Evolutionary conservation across 2,329 filamentous ascomycete species (phyloP), one percentile per base, ranked within the genome.

Genomic region (Colletotrichum zoysiae): DNA sequence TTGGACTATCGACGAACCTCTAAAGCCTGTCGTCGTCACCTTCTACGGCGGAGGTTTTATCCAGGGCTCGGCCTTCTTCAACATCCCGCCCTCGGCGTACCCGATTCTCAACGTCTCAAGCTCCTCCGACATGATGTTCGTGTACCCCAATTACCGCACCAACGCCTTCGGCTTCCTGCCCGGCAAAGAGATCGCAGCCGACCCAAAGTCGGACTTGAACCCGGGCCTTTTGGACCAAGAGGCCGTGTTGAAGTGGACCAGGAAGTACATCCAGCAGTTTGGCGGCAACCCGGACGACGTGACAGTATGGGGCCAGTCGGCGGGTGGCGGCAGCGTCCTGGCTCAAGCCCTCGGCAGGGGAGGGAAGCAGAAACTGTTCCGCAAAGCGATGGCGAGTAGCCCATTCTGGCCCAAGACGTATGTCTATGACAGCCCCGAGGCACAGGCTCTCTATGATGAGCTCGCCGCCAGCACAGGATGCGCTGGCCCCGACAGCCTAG

Each of bases 391-490:
- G 66, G 76, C 77, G 14, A 86, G 83, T 73, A 86, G 84, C 9
- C 88, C 88, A 0, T 90, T 88, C 76, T 90, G 88, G 88, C 86
- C 87, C 1, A 89, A 89, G 77, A 89, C 87, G 18, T 89, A 89
- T 77, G 75, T 77, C 9, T 86, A 87, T 76, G 83, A 89, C 74
- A 80, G 80, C 5, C 79, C 82, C 0, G 83, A 88, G 76, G 84
- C 86, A 1, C 87, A 90, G 75, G 81, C 76, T 11, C 79, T 88
- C 0, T 90, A 88, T 74, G 79, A 84, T 58, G 78, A 79, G 38
- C 80, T 89, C 9, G 82, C 82, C 1, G 78, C 80, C 26, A 78
- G 85, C 18, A 85, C 85, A 0, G 86, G 86, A 0, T 90, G 88
- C 74, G 77, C 78, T 1, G 80, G 80, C 4, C 74, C 79, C 2